Evolutionary conservation across 2,329 filamentous ascomycete genomes (phyloP), one percentile per base, ranked within the genome.

Genomic region (Trichoderma sp.): DNA sequence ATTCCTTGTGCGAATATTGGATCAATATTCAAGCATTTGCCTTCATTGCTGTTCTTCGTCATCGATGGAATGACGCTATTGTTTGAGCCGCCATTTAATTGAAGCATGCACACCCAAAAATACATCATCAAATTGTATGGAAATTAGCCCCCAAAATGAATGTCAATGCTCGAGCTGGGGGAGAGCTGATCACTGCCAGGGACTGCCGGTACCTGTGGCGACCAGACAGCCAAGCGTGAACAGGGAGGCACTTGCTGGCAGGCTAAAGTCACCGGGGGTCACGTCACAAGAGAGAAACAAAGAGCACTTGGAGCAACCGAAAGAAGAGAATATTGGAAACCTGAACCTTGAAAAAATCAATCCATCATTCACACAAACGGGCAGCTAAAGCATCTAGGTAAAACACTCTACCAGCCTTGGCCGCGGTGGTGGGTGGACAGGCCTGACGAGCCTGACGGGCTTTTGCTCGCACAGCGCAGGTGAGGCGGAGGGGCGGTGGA

Each of bases 401-500:
- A 71, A 71, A 71, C 70, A 71, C 53, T 23, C 57, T 68, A 67
- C 55, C 64, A 71, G 68, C 62, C 47, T 47, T 65, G 62, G 61
- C 50, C 34, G 68, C 30, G 64, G 64, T 55, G 70, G 59, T 68
- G 70, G 58, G 66, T 68, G 65, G 71, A 72, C 67, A 55, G 36
- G 39, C 62, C 63, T 39, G 58, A 39, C 8, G 39, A 62, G 68
- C 68, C 61, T 65, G 50, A 23, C 57, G 43, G 65, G 50, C 55
- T 62, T 53, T 23, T 47, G 63, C 64, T 68, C 64, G 63, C 63
- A 69, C 66, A 69, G 64, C 64, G 64, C 63, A 71, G 64, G 70
- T 71, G 70, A 71, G 64, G 70, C 70, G 70, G 70, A 71, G 70
- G 70, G 70, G 70, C 70, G 64, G 70, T 61, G 64, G 70, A 64